These are phyloP conservation scores for Aquilaria yunnanensis DNA, from an alignment of 345 rosid species.

Conservation along the genomic window DNA sequence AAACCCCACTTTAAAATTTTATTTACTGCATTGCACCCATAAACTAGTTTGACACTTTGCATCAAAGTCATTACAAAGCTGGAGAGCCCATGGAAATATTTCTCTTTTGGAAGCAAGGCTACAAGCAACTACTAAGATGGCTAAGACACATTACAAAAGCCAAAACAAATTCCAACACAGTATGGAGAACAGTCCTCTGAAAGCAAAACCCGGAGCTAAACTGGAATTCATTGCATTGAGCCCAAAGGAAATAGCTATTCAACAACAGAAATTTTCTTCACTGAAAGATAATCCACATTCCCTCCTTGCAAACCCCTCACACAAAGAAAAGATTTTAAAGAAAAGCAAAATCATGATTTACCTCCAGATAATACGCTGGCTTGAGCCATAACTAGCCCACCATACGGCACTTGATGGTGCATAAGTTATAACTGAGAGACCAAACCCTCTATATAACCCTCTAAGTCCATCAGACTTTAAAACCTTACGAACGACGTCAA, in stretches of 20 bases:
- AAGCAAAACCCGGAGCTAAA: no score
- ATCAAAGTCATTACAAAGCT: no score
- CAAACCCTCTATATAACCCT: constrained; percentile 94
- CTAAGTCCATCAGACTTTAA: constrained; percentile 72
- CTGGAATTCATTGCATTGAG: not conserved
- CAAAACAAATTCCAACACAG: no score
- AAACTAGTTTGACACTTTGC: no score
- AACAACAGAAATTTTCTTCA: not conserved
- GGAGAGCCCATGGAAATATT: no score
- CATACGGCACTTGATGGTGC: constrained; percentile 98
- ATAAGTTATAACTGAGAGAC: constrained; percentile 89
- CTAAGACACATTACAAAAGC: no score
- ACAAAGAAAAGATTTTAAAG: not conserved
- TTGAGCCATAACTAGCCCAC: constrained; percentile 99
- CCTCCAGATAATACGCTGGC: constrained; percentile 97
- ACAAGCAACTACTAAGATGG: no score
- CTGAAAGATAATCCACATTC: not conserved
- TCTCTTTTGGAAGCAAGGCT: no score
- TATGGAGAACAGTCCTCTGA: no score
- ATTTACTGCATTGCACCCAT: no score
- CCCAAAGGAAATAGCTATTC: not conserved
- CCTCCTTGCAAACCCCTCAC: not conserved
- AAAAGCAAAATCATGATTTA: constrained; percentile 21
- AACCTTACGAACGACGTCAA: constrained; percentile 84
- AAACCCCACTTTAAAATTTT: no score